A percentile compares a stretch with the other conserved stretches of the same genome.
Evolutionary conservation across 768 basidiomycete genomes (phyloP).

Genomic region (Kwoniella mangroviensis): DNA sequence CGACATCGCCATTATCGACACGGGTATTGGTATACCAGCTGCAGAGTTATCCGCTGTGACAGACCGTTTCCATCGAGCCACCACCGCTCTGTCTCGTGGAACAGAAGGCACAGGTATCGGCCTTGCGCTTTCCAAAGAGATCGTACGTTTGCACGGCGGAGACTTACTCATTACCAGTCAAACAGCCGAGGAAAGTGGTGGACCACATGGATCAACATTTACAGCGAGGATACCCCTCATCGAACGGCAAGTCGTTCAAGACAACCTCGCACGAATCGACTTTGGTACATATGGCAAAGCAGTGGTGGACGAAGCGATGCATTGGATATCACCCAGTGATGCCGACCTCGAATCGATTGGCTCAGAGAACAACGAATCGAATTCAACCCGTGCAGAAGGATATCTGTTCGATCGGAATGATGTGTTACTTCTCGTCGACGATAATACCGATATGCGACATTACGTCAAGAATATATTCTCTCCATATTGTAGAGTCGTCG

Average conservation of each 20-base stretch:
- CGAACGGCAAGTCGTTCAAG: conserved; percentile 10
- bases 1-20: conserved; percentile 55
- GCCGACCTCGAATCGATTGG: conserved; percentile 32
- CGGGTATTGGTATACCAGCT: conserved; percentile 58
- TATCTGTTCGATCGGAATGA: conserved; percentile 51
- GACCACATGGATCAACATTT: conserved; percentile 31
- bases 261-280: not conserved
- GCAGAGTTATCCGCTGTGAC: conserved; percentile 44
- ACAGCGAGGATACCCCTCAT: conserved; percentile 33
- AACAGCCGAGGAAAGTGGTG: conserved; percentile 41
- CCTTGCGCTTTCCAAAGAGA: conserved; percentile 50
- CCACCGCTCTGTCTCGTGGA: conserved; percentile 31
- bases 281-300: conserved; percentile 49
- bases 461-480: conserved; percentile 52
- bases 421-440: conserved; percentile 52
- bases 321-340: conserved; percentile 38
- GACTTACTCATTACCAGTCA: conserved; percentile 47
- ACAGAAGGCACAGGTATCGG: conserved; percentile 59
- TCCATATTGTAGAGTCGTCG: conserved; percentile 52
- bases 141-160: conserved; percentile 57
- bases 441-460: conserved; percentile 52
- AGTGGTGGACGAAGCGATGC: conserved; percentile 56
- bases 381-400: conserved; percentile 29
- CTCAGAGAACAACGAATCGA: conserved; percentile 17
- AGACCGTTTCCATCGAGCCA: conserved; percentile 58